Percentiles rank a stretch among this genome's conserved stretches.
These are phyloP conservation scores for Xylaria nigripes DNA, from an alignment of 495 filamentous ascomycete species.

Conservation along the genomic window DNA sequence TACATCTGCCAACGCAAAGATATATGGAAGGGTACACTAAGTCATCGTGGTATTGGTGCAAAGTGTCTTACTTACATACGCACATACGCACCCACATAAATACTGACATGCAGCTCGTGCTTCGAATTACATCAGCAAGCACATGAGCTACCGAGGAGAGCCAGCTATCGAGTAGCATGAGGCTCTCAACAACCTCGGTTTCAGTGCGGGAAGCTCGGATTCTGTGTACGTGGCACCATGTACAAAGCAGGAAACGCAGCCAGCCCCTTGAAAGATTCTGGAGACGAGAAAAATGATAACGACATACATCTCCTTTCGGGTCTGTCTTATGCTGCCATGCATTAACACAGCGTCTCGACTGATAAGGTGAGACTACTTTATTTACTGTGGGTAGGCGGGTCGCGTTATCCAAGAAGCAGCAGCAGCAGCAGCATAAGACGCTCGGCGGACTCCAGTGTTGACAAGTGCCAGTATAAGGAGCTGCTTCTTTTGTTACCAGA, in stretches of 20 bases:
- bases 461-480: no score
- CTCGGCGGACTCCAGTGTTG: no score
- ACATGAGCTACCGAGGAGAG: background rate
- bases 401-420: no score
- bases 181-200: background rate
- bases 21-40: background rate
- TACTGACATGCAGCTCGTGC: background rate
- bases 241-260: background rate
- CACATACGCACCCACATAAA: background rate
- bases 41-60: background rate
- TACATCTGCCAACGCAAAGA: background rate
- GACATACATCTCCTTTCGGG: no score
- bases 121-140: background rate
- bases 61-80: constrained; percentile 8
- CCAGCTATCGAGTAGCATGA: background rate
- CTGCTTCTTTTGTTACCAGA: background rate
- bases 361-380: no score
- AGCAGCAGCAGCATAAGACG: no score
- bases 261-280: no score
- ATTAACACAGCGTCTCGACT: no score
- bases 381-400: no score
- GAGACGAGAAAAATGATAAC: no score
- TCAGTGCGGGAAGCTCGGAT: background rate
- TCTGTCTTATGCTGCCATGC: no score
- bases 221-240: background rate